A percentile compares a stretch with the other conserved stretches of the same genome.
phyloP scores from a whole-genome alignment of 805 yeast species.

The Grigorovia jiainica region DNA sequence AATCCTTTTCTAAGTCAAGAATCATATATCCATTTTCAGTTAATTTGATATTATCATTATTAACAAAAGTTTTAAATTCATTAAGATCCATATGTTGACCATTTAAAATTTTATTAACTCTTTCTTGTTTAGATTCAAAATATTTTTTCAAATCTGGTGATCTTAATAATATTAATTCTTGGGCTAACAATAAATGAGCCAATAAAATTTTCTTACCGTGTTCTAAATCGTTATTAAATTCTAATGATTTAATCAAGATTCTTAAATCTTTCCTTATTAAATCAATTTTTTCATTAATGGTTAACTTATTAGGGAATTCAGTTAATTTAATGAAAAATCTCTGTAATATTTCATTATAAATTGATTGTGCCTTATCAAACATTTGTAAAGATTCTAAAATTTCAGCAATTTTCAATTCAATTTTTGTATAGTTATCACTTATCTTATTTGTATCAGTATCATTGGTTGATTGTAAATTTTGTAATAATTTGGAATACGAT shows the following conservation, averaged over 20 bases:
- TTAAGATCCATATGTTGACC: constrained; percentile 10
- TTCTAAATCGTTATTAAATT: constrained; percentile 40
- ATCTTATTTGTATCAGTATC: constrained; percentile 41
- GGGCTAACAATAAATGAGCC: constrained; percentile 58
- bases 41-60: constrained; percentile 20
- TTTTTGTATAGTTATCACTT: constrained; percentile 80
- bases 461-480: constrained; percentile 35
- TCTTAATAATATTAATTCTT: constrained; percentile 46
- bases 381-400: constrained; percentile 66
- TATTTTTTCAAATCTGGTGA: constrained; percentile 29
- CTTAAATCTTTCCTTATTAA: constrained; percentile 62
- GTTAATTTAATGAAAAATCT: constrained; percentile 46
- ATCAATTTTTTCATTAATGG: constrained; percentile 39
- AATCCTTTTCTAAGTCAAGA: constrained; percentile 30
- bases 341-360: constrained; percentile 59
- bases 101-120: constrained; percentile 11
- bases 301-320: constrained; percentile 23
- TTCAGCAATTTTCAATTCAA: constrained; percentile 79
- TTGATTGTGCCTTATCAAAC: constrained; percentile 52
- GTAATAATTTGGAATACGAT: constrained; percentile 59
- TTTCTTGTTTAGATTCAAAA: constrained; percentile 25
- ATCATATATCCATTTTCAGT: constrained; percentile 26
- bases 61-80: constrained; percentile 23
- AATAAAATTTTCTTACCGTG: constrained; percentile 47
- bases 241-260: constrained; percentile 58